These are phyloP conservation scores for Noccaea caerulescens DNA, from an alignment of 345 rosid species.

Conservation along the genomic window DNA sequence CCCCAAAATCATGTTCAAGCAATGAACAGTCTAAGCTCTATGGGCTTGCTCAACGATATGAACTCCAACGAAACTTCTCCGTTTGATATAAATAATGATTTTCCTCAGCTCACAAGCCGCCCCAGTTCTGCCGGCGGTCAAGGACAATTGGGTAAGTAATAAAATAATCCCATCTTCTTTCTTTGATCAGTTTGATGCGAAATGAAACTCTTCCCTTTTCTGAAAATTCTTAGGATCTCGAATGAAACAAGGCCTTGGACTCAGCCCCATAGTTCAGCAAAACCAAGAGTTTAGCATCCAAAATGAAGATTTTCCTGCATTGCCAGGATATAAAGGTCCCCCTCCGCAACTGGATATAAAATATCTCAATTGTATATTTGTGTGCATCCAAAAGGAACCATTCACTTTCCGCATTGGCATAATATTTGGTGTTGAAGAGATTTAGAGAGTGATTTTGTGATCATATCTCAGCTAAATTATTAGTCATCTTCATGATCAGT, in stretches of 20 bases:
- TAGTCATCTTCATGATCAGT: constrained; percentile 5
- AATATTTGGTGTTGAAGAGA: constrained; percentile 16
- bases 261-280: constrained; percentile 89
- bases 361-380: not conserved
- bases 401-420: constrained; percentile 14
- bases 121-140: constrained; percentile 95
- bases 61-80: constrained; percentile 79
- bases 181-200: constrained; percentile 26
- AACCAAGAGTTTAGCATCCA: constrained; percentile 98
- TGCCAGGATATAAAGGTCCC: constrained; percentile 93
- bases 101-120: constrained; percentile 88
- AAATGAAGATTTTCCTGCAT: constrained; percentile 98
- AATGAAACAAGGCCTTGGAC: constrained; percentile 82
- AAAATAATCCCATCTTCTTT: not conserved
- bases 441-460: constrained; percentile 15
- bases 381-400: constrained; percentile 18
- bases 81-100: constrained; percentile 89
- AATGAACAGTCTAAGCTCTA: constrained; percentile 74
- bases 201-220: not conserved
- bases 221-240: constrained; percentile 58
- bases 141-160: constrained; percentile 79
- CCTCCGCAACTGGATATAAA: not conserved
- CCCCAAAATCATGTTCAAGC: constrained; percentile 86
- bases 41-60: constrained; percentile 88
- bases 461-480: constrained; percentile 11